Conservation (phyloP, 2,329 filamentous ascomycete genomes). For the Xylaria multiplex region DNA sequence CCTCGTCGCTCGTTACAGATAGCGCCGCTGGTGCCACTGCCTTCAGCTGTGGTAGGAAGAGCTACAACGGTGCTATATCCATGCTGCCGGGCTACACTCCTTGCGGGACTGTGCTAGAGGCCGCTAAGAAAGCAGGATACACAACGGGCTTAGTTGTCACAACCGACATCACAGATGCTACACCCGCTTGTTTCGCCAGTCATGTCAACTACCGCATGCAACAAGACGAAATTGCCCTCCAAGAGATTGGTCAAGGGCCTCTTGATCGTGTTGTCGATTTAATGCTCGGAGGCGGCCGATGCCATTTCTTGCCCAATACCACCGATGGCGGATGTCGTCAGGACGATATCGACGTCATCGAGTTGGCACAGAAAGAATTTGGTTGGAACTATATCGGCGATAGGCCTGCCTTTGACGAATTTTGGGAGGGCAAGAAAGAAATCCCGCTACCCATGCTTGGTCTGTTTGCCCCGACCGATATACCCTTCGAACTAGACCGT, state of each 20-base stretch:
- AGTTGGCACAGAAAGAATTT: conserved; percentile 75
- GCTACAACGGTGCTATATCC: conserved; percentile 95
- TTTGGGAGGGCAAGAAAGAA: conserved; percentile 70
- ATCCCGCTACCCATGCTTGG: conserved; percentile 85
- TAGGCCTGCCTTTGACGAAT: conserved; percentile 77
- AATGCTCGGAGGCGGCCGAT: conserved; percentile 91
- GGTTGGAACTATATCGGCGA: conserved; percentile 83
- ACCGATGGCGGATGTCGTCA: conserved; percentile 82
- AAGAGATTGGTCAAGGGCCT: conserved; percentile 88
- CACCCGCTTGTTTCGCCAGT: conserved; percentile 91
- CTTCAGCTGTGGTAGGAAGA: conserved; percentile 92
- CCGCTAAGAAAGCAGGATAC: conserved; percentile 90
- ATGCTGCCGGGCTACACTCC: conserved; percentile 85
- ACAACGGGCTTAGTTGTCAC: conserved; percentile 94
- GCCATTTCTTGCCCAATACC: conserved; percentile 88
- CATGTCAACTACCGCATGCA: conserved; percentile 83
- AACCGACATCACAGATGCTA: conserved; percentile 93
- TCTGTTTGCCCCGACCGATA: conserved; percentile 82
- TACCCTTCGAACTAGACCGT: conserved; percentile 94
- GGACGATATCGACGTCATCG: conserved; percentile 80
- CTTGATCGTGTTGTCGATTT: conserved; percentile 89
- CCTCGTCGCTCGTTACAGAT: conserved; percentile 88
- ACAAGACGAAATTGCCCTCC: conserved; percentile 90
- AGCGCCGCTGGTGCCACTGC: conserved; percentile 97
- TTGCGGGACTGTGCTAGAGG: conserved; percentile 92